Evolutionary conservation across 495 filamentous ascomycete genomes (phyloP), one percentile per base, ranked within the genome.

Genomic region (Penicillium canescens): DNA sequence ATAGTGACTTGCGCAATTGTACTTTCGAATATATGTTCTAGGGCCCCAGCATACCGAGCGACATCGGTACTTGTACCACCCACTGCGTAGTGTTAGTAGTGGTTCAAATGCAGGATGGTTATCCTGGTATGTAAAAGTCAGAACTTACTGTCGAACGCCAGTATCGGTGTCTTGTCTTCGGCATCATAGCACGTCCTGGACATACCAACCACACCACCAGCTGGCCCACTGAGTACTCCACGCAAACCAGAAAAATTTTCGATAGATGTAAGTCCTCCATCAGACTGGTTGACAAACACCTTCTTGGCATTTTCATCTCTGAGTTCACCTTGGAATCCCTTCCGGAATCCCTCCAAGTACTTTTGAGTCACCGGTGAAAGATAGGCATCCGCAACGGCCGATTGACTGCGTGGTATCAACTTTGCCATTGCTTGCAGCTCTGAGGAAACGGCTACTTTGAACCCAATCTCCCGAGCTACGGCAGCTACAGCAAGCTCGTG

Each of bases 1-100:
- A 98, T 95, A 0, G 91, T 91, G 4, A 98, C 91, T 20, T 93
- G 93, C 2, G 94, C 94, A 1, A 95, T 95, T 0, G 92, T 97
- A 2, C 94, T 96, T 65, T 96, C 94, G 56, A 98, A 98, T 0
- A 97, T 94, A 67, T 98, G 94, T 51, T 98, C 94, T 63, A 96
- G 91, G 42, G 92, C 80, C 10, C 94, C 93, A 36, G 93, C 94
- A 61, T 93, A 98, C 23, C 94, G 77, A 18, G 91, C 95, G 6
- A 97, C 93, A 66, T 98, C 94, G 0, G 94, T 98, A 35, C 88
- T 92, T 4, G 94, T 98, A 21, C 94, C 94, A 33, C 86, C 86
- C 94, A 98, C 28, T 31, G 28, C 9, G 6, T 6, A 7, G 8
- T 5, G 28, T 8, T 10, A 7, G 6, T 31, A 31, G 28, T 31